Base-by-base conservation (phyloP, 1,284 basidiomycete species). In the Rhodotorula mucilaginosa region DNA sequence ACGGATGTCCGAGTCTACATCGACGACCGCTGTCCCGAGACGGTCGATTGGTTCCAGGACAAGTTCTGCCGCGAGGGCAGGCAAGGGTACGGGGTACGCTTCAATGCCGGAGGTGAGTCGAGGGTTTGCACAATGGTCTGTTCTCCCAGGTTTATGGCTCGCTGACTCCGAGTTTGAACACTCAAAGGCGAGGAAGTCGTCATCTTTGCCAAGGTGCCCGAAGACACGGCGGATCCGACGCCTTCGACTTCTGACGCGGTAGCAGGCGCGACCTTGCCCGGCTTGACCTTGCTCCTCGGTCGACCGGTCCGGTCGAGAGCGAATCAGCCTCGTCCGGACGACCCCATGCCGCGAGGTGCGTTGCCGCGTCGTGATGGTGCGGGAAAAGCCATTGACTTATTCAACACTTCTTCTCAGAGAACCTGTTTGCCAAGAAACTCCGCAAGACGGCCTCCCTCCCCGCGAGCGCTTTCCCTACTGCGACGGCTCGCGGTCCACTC, bases 1-100 rank as follows among this genome's bases (percentile, higher is more conserved):
- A 74, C 73, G 16, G 74, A 76, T 31, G 70, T 76, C 4, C 54
- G 74, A 26, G 67, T 76, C 3, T 76, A 74, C 54, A n/a, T 76
- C 5, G 74, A 76, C 39, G 49, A 57, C 21, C 58, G 74, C 5
- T 76, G 74, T 46, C 61, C 63, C 0, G 70, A 72, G 13, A 74
- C 74, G 49, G 73, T 74, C 31, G 65, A 64, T 4, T 76, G 74
- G 74, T 72, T 76, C 10, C 49, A 76, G 61, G 72, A 71, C 46
- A 47, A 26, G 64, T 76, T 76, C 54, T 76, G 74, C 52, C 63
- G 64, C 8, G 58, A 67, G 10, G 74, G 73, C 0, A 51, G 68
- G 3, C 58, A 64, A 18, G 70, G 68, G 0, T 58, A 31, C 31
- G 74, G 73, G 0, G 46, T 74, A 15, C 68, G n/a, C 44, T 23